Conservation (phyloP, 495 filamentous ascomycete species). For the Hypoxylon fragiforme region DNA sequence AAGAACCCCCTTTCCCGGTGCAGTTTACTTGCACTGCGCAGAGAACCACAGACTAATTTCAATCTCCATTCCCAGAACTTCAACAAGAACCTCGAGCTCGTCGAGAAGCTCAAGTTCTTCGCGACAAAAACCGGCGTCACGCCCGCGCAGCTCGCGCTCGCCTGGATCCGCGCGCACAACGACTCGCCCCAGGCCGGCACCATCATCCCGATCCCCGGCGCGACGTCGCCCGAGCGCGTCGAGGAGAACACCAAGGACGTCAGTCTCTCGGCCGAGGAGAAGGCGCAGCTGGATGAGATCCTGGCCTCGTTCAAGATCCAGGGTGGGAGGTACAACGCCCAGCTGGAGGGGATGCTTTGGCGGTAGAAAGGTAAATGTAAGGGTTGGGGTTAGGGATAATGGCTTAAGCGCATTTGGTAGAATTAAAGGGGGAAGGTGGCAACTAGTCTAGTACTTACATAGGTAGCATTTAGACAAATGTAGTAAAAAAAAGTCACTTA, state of each 20-base stretch:
- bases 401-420: no score
- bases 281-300: constrained; percentile 42
- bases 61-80: constrained; percentile 48
- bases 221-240: constrained; percentile 45
- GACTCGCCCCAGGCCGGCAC: constrained; percentile 46
- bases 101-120: constrained; percentile 63
- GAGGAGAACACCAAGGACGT: constrained; percentile 43
- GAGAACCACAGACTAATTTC: no score
- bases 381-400: no score
- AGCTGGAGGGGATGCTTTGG: not conserved
- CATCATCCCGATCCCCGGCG: constrained; percentile 76
- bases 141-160: constrained; percentile 69
- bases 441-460: no score
- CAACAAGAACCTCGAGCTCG: constrained; percentile 67
- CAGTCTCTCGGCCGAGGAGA: constrained; percentile 36
- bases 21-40: no score
- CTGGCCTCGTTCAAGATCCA: constrained; percentile 9
- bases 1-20: not conserved
- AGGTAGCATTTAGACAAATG: no score
- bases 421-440: no score
- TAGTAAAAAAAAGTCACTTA: no score
- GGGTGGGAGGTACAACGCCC: not conserved
- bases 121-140: constrained; percentile 65
- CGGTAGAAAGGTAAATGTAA: not conserved
- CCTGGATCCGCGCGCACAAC: constrained; percentile 54